Base-by-base conservation (phyloP, 2,329 filamentous ascomycete species). In the Pseudogymnoascus sp. region DNA sequence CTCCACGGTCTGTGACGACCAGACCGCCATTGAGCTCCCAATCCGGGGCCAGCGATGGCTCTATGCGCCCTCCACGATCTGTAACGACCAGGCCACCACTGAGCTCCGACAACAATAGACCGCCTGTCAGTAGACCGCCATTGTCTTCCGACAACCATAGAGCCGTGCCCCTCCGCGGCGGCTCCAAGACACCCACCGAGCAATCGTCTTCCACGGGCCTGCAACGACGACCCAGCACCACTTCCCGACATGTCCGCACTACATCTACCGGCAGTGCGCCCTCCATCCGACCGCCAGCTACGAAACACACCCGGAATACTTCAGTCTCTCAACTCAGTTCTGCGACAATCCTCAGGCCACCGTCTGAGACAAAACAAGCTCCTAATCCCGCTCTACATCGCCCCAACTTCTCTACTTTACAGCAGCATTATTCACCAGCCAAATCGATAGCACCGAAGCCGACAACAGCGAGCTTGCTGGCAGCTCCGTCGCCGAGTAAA, bases 381-480 rank as follows among this genome's bases (percentile, higher is more conserved):
- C 16, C 59, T 4, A 67, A 71, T 6, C 40, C 67, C 5, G 66
- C 65, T 43, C 38, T 66, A 3, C 68, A 65, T 38, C 68, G 65
- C 63, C 72, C 72, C 19, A 64, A 68, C 10, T 89, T 89, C 73
- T 83, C 79, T 59, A 87, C 82, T 0, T 80, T 84, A 40, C 86
- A 89, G 68, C 86, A 89, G 68, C 85, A 89, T 74, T 89, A 84
- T 75, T 87, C 84, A 28, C 87, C 87, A 0, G 82, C 83, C 50
- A 88, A 88, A 70, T 78, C 78, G 3, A 75, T 79, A 7, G 80
- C 82, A 0, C 84, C 86, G 0, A 89, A 89, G 65, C 84, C 86
- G 4, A 77, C 84, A n/a, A 83, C 83, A 0, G 77, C 84, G 12
- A 78, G 80, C 41, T 81, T 79, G 73, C 79, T 87, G 50, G 83